A percentile compares a stretch with the other conserved stretches of the same genome.
Evolutionary conservation across 148 eudicot genomes (phyloP).

Genomic region (Spergularia bocconei): DNA sequence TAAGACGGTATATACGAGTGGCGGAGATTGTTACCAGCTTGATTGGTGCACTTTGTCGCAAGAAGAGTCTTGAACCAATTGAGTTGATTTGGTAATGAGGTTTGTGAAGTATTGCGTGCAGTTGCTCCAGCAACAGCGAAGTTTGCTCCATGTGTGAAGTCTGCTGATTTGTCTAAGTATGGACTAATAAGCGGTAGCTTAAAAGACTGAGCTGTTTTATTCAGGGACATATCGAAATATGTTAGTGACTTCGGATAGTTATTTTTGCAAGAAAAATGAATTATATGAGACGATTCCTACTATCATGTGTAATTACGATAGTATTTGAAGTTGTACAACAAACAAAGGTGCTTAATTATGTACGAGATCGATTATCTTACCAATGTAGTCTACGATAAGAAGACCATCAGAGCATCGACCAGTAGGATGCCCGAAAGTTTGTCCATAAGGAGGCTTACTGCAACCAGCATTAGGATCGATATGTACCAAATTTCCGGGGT

Average conservation of each 20-base stretch:
- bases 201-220: conserved; percentile 14
- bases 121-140: conserved; percentile 28
- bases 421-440: conserved; percentile 18
- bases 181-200: conserved; percentile 18
- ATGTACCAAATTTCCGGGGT: conserved; percentile 16
- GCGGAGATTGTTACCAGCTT: conserved; percentile 2
- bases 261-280: too few species aligned
- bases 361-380: background rate
- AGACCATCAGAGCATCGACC: conserved; percentile 33
- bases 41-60: background rate
- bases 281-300: too few species aligned
- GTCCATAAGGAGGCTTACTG: conserved; percentile 20
- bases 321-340: too few species aligned
- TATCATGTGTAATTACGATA: too few species aligned
- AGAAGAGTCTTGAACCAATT: conserved; percentile 23
- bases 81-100: background rate
- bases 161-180: conserved; percentile 10
- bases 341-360: too few species aligned
- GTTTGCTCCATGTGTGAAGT: conserved; percentile 25
- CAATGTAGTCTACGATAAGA: conserved; percentile 27
- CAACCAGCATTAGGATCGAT: background rate
- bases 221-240: background rate
- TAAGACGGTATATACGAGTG: too few species aligned
- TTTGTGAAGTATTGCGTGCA: background rate
- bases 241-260: too few species aligned